These are phyloP conservation scores for Parastagonospora nodorum DNA, from an alignment of 2,329 filamentous ascomycete species.

Conservation along the genomic window DNA sequence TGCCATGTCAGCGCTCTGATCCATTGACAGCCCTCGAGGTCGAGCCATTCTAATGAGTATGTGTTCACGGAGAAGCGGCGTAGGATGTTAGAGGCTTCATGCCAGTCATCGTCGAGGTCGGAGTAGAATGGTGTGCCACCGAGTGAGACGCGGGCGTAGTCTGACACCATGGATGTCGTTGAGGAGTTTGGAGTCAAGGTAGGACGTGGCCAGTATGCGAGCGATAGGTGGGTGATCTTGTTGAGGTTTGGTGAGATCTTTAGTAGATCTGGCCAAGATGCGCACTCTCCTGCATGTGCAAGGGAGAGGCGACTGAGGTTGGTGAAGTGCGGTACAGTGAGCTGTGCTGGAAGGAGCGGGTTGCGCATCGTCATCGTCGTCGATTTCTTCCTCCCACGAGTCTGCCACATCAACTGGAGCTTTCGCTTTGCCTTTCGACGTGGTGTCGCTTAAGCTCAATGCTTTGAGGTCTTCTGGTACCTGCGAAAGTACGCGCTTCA, in stretches of 20 bases:
- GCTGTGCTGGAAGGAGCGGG: slow-evolving; percentile 15
- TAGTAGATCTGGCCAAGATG: slow-evolving; percentile 62
- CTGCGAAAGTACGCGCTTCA: slow-evolving; percentile 23
- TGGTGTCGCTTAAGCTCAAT: slow-evolving; percentile 13
- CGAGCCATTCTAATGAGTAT: slow-evolving; percentile 65
- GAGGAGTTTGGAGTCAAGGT: slow-evolving; percentile 61
- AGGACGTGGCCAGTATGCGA: slow-evolving; percentile 66
- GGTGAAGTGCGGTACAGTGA: slow-evolving; percentile 49
- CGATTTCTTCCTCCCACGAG: slow-evolving; percentile 53
- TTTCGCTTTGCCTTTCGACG: slow-evolving; percentile 13
- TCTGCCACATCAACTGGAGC: slow-evolving; percentile 42
- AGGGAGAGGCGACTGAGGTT: slow-evolving; percentile 64
- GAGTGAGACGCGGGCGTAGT: slow-evolving; percentile 51
- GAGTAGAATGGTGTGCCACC: slow-evolving; percentile 60
- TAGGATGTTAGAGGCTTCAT: slow-evolving; percentile 61
- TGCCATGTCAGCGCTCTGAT: slow-evolving; percentile 56
- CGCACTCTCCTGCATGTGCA: slow-evolving; percentile 55
- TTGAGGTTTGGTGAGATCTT: slow-evolving; percentile 57
- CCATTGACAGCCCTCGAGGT: slow-evolving; percentile 67
- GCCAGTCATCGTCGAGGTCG: slow-evolving; percentile 59
- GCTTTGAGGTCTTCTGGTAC: slow-evolving; percentile 17
- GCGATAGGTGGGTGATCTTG: slow-evolving; percentile 65
- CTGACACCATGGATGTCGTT: slow-evolving; percentile 51
- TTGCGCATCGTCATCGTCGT: slow-evolving; percentile 15
- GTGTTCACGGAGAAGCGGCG: slow-evolving; percentile 60